phyloP scores from a whole-genome alignment of 805 yeast species.

The Wickerhamomyces xylosicus region DNA sequence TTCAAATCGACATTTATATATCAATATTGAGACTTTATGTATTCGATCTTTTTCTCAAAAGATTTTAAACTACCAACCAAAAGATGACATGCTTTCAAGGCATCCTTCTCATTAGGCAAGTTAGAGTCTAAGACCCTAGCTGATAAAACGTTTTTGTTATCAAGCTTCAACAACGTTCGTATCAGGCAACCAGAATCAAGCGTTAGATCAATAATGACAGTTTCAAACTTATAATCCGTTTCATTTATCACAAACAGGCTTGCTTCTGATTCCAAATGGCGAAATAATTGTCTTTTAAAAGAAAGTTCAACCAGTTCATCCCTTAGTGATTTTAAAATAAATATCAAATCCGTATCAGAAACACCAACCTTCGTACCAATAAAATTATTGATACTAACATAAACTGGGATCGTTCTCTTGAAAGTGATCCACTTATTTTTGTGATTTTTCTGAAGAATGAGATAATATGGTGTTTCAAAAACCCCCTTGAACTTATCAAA shows the following conservation, averaged over 20 bases:
- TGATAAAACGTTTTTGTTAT: constrained; percentile 6
- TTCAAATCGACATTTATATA: no score
- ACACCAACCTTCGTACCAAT: constrained; percentile 9
- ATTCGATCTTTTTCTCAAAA: constrained; percentile 7
- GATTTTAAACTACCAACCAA: constrained; percentile 12
- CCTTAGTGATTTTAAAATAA: constrained; percentile 9
- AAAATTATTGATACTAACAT: constrained; percentile 1
- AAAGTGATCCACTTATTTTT: constrained; percentile 24
- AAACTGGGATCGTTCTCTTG: constrained; percentile 27
- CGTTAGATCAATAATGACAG: constrained; percentile 10
- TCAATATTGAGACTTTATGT: constrained; percentile 9
- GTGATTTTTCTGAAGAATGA: constrained; percentile 20
- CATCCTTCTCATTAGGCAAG: constrained; percentile 13
- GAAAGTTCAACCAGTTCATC: constrained; percentile 8
- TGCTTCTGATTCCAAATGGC: constrained; percentile 3
- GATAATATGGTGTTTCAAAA: constrained; percentile 26
- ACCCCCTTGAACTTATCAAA: constrained; percentile 18
- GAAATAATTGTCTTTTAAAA: constrained; percentile 14
- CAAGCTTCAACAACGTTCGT: constrained; percentile 8
- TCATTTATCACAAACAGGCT: constrained; percentile 5
- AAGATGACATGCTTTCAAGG: constrained; percentile 12
- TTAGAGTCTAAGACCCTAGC: constrained; percentile 8
- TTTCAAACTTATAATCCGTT: constrained; percentile 13
- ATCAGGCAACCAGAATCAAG: constrained; percentile 6
- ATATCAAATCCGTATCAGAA: constrained; percentile 6